phyloP scores from a whole-genome alignment of 768 basidiomycete species.

The Naganishia kalamii region DNA sequence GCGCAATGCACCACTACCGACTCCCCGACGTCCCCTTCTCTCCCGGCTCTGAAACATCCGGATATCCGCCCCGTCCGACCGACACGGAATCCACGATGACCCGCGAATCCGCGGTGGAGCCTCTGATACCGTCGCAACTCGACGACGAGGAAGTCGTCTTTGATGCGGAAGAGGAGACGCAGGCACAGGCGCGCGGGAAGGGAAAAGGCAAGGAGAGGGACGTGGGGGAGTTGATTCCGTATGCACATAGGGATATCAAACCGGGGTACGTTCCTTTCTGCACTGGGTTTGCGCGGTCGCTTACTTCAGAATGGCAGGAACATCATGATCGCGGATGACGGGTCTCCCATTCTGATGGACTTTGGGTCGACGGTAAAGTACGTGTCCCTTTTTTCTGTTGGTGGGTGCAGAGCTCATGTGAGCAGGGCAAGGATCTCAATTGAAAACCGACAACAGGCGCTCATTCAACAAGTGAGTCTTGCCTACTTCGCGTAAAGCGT shows the following conservation, averaged over 20 bases:
- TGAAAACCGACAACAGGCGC: conserved; percentile 74
- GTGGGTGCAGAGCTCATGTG: conserved; percentile 6
- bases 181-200: conserved; percentile 45
- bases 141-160: conserved; percentile 69
- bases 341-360: conserved; percentile 88
- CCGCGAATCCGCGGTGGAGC: background rate
- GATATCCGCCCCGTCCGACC: conserved; percentile 34
- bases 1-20: conserved; percentile 86
- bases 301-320: conserved; percentile 55
- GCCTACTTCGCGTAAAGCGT: conserved; percentile 48
- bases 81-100: background rate
- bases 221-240: conserved; percentile 63
- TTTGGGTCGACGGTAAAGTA: conserved; percentile 79
- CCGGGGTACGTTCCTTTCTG: conserved; percentile 63
- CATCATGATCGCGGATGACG: conserved; percentile 93
- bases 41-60: conserved; percentile 25
- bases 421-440: conserved; percentile 65
- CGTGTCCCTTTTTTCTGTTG: conserved; percentile 8
- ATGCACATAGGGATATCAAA: conserved; percentile 94
- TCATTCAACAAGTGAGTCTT: conserved; percentile 62
- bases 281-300: background rate
- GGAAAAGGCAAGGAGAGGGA: conserved; percentile 31
- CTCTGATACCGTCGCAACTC: conserved; percentile 11
- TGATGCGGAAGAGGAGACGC: conserved; percentile 70
- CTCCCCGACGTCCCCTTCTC: conserved; percentile 51